A percentile compares a stretch with the other conserved stretches of the same genome.
Conservation (phyloP, 225 moss, liverwort and hornwort species). For the Straminergon stramineum region DNA sequence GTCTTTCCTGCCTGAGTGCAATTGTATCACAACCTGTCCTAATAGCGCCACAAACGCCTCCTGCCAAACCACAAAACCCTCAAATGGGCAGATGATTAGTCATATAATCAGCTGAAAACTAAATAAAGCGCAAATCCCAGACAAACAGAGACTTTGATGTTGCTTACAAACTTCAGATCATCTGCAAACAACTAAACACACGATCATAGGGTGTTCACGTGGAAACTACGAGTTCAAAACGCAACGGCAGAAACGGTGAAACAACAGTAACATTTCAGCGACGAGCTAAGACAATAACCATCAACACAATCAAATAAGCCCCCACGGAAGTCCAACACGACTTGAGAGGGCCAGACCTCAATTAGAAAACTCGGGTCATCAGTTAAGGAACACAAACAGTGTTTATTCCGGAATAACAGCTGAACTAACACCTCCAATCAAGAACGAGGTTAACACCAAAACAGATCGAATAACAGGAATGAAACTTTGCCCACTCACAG, state of each 20-base stretch:
- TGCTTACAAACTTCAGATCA: neutral
- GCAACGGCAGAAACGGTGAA: neutral
- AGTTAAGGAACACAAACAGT: neutral
- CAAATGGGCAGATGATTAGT: neutral
- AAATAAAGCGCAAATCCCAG: neutral
- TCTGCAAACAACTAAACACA: neutral
- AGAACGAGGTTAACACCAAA: neutral
- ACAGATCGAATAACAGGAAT: neutral
- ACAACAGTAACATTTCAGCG: neutral
- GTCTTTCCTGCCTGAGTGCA: conserved; percentile 52
- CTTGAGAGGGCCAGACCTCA: neutral
- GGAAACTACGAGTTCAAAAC: neutral
- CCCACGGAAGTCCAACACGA: neutral
- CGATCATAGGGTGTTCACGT: neutral
- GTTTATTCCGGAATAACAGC: neutral
- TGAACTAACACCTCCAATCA: neutral
- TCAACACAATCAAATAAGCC: neutral
- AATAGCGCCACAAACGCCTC: conserved; percentile 68
- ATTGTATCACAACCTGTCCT: conserved; percentile 70
- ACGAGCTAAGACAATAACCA: neutral
- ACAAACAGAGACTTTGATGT: neutral
- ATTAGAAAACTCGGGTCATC: neutral
- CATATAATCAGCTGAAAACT: neutral
- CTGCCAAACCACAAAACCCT: conserved; percentile 29
- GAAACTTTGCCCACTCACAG: neutral